Conservation (phyloP, 805 yeast species). For the Hyphopichia homilentoma region DNA sequence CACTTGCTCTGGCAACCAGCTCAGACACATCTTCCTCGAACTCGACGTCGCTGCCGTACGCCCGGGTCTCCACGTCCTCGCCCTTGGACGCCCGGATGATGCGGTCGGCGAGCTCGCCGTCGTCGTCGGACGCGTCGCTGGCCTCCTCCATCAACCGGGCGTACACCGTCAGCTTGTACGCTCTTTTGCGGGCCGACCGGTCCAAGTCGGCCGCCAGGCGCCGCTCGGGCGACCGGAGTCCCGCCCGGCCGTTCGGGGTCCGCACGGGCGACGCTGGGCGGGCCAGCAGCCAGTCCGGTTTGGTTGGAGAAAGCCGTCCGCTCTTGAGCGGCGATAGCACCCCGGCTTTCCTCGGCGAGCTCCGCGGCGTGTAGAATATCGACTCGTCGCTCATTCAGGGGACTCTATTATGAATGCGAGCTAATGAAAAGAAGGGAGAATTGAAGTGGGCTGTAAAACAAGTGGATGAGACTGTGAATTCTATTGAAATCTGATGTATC, state of each 20-base stretch:
- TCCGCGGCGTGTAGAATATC: too few species aligned
- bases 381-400: too few species aligned
- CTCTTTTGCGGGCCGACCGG: constrained; percentile 47
- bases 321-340: too few species aligned
- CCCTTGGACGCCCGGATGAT: constrained; percentile 22
- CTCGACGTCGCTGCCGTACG: constrained; percentile 21
- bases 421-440: too few species aligned
- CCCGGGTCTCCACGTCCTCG: constrained; percentile 3
- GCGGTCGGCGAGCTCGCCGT: constrained; percentile 42
- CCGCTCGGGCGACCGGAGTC: constrained; percentile 41
- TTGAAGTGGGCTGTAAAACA: too few species aligned
- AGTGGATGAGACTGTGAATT: too few species aligned
- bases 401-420: too few species aligned
- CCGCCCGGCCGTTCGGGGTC: constrained; percentile 44
- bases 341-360: too few species aligned
- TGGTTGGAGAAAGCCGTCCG: too few species aligned
- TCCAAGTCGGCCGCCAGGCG: constrained; percentile 38
- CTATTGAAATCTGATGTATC: too few species aligned
- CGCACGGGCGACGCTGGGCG: constrained; percentile 27
- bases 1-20: neutral
- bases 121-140: constrained; percentile 29
- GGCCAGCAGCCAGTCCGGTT: too few species aligned
- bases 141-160: constrained; percentile 25
- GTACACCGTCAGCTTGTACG: constrained; percentile 32
- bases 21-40: constrained; percentile 17